These are phyloP conservation scores for Fusarium graminum DNA, from an alignment of 2,329 filamentous ascomycete species.

Conservation along the genomic window DNA sequence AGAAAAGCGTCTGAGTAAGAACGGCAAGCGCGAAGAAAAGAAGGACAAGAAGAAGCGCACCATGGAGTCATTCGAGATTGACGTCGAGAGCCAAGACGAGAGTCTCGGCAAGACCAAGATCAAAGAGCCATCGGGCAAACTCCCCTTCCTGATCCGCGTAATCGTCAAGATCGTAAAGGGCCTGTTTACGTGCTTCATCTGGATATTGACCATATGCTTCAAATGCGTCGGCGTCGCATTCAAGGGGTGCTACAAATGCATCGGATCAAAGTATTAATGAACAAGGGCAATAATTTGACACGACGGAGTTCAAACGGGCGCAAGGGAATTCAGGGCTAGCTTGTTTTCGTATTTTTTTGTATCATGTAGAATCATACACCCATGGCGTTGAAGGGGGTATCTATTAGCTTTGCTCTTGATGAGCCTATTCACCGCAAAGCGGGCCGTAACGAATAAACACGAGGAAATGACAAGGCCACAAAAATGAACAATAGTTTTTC, in stretches of 20 bases:
- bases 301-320: conserved; percentile 21
- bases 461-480: conserved; percentile 23
- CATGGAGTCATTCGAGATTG: conserved; percentile 70
- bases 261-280: conserved; percentile 59
- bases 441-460: conserved; percentile 43
- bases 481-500: conserved; percentile 18
- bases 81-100: conserved; percentile 72
- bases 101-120: conserved; percentile 56
- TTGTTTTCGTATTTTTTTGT: conserved; percentile 35
- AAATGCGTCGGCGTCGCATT: conserved; percentile 66
- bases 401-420: conserved; percentile 42
- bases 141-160: conserved; percentile 64
- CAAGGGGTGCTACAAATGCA: conserved; percentile 64
- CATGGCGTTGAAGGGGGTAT: conserved; percentile 48
- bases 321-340: conserved; percentile 3
- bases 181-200: conserved; percentile 69
- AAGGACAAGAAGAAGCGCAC: conserved; percentile 53
- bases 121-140: conserved; percentile 60
- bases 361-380: conserved; percentile 48
- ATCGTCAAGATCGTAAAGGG: conserved; percentile 65
- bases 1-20: conserved; percentile 50
- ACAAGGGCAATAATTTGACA: conserved; percentile 8
- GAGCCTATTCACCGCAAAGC: conserved; percentile 34
- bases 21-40: conserved; percentile 51
- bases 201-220: conserved; percentile 68